Evolutionary conservation across 1,139 yeast species (phyloP).

Genomic region (Scheffersomyces quercinus): DNA sequence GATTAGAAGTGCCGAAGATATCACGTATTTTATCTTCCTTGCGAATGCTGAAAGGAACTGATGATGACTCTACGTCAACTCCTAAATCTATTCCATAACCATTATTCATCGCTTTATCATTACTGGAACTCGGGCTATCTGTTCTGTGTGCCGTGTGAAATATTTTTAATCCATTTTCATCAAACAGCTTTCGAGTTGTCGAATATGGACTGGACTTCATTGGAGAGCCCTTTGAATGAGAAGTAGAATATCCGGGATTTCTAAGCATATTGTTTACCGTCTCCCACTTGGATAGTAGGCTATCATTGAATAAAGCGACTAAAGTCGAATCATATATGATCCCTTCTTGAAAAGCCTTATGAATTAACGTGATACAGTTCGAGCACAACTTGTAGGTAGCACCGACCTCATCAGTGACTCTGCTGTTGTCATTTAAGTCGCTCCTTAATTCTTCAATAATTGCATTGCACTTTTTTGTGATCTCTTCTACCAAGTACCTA

Average conservation of each 20-base stretch:
- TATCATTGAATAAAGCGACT: constrained; percentile 23
- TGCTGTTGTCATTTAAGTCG: neutral
- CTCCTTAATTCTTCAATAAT: constrained; percentile 25
- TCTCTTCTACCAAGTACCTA: constrained; percentile 41
- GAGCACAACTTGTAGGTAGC: constrained; percentile 33
- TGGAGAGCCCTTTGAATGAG: neutral
- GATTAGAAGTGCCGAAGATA: constrained; percentile 11
- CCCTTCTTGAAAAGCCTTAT: constrained; percentile 32
- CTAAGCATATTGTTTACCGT: constrained; percentile 21
- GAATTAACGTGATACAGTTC: constrained; percentile 31
- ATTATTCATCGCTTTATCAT: constrained; percentile 3
- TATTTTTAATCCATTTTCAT: constrained; percentile 17
- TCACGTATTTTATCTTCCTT: constrained; percentile 33
- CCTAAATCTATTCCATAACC: constrained; percentile 42
- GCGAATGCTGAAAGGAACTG: constrained; percentile 36
- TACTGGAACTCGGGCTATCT: neutral
- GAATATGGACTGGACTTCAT: neutral
- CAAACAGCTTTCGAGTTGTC: neutral
- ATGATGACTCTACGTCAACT: constrained; percentile 29
- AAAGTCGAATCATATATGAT: constrained; percentile 21
- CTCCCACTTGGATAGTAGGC: constrained; percentile 34
- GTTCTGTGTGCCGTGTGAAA: constrained; percentile 15
- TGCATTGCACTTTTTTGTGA: constrained; percentile 27
- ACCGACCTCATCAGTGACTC: constrained; percentile 15
- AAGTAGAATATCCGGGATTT: neutral